phyloP scores from a whole-genome alignment of 2,329 filamentous ascomycete genomes.

The Coniochaeta sp. region DNA sequence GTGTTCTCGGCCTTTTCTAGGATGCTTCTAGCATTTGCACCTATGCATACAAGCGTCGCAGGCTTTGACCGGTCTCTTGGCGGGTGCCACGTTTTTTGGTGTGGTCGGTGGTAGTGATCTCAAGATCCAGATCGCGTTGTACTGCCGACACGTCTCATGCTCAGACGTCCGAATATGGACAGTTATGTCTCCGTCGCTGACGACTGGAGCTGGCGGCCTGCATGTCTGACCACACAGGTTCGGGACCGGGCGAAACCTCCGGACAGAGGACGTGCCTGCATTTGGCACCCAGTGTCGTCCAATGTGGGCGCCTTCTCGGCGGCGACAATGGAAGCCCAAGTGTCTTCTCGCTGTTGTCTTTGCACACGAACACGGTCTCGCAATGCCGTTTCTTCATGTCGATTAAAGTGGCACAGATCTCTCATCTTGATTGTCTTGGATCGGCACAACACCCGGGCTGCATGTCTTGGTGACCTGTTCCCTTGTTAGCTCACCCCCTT shows the following conservation, averaged over 20 bases:
- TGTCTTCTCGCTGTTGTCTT: not conserved
- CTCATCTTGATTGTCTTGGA: not conserved
- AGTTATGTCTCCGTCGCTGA: not conserved
- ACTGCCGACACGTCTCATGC: not conserved
- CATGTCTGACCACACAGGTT: not conserved
- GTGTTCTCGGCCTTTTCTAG: not conserved
- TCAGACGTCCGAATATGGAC: not conserved
- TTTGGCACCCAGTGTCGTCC: not conserved
- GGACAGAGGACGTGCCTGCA: not conserved
- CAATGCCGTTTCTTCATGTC: not conserved
- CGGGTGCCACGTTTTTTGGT: not conserved
- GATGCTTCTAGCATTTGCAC: not conserved
- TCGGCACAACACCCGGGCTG: not conserved
- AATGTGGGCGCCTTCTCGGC: not conserved
- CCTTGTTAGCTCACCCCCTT: not conserved
- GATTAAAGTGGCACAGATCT: not conserved
- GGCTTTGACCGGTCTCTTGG: not conserved
- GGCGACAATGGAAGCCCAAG: not conserved
- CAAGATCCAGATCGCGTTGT: not conserved
- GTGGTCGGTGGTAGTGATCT: not conserved
- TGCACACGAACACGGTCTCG: not conserved
- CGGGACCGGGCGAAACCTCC: not conserved
- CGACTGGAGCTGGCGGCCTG: not conserved
- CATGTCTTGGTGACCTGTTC: not conserved
- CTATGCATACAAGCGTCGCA: not conserved